Evolutionary conservation across 345 rosid genomes (phyloP).

Genomic region (Acer saccharum): DNA sequence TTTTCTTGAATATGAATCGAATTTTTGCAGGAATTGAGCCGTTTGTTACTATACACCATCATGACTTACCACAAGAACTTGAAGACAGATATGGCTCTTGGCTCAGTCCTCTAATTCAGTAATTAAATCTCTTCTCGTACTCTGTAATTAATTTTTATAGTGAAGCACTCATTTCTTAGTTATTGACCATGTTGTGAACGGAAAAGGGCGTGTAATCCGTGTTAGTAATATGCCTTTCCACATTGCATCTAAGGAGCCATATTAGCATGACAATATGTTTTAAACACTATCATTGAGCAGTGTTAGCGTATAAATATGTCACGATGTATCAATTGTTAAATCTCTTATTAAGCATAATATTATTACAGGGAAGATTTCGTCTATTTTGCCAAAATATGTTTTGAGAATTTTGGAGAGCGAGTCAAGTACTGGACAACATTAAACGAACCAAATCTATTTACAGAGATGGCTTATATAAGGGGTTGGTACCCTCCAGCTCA

Average conservation of each 20-base stretch:
- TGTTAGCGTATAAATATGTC: too few relatives aligned
- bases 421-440: conserved; percentile 43
- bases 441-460: conserved; percentile 42
- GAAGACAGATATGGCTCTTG: conserved; percentile 42
- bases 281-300: too few relatives aligned
- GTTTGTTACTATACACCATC: conserved; percentile 44
- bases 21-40: conserved; percentile 47
- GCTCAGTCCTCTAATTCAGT: conserved; percentile 49
- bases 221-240: too few relatives aligned
- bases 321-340: not conserved
- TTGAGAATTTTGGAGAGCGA: conserved; percentile 45
- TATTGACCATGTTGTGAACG: too few relatives aligned
- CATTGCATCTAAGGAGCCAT: too few relatives aligned
- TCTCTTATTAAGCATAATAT: too few relatives aligned
- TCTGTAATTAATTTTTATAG: too few relatives aligned
- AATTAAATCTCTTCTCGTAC: conserved; percentile 6
- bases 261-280: too few relatives aligned
- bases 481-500: conserved; percentile 42
- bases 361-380: conserved; percentile 46
- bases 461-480: conserved; percentile 36
- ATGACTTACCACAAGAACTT: conserved; percentile 41
- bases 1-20: not conserved
- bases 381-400: conserved; percentile 40
- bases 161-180: too few relatives aligned
- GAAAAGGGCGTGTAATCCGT: too few relatives aligned